These are phyloP conservation scores for Phytophthora cactorum DNA, from an alignment of 352 stramenopile species.

Conservation along the genomic window DNA sequence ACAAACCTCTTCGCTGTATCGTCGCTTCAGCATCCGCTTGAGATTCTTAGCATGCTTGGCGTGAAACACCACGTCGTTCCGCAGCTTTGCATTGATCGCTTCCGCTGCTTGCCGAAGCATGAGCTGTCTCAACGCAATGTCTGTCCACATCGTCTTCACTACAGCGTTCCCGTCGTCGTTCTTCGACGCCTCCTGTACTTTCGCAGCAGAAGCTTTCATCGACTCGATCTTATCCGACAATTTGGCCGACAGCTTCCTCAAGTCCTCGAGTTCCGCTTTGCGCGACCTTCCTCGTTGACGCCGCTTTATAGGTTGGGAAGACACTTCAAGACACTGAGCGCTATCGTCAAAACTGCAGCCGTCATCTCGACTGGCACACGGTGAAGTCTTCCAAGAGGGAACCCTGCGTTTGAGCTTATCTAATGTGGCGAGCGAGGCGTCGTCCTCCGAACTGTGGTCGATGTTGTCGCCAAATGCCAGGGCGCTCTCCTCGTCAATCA, in stretches of 20 bases:
- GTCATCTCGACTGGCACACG: neutral
- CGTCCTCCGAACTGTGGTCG: constrained; percentile 9
- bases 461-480: neutral
- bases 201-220: neutral
- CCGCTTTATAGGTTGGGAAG: constrained; percentile 1
- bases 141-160: constrained; percentile 16
- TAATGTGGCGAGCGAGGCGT: neutral
- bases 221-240: constrained; percentile 9
- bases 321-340: constrained; percentile 6
- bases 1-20: constrained; percentile 33
- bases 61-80: constrained; percentile 7
- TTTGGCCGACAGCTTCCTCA: neutral
- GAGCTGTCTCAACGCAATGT: constrained; percentile 12
- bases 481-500: constrained; percentile 9
- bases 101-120: constrained; percentile 8
- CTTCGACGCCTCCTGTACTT: neutral
- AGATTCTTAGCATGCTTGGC: constrained; percentile 18
- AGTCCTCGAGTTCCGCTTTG: constrained; percentile 25
- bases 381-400: neutral
- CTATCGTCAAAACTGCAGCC: neutral
- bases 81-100: constrained; percentile 7
- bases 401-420: neutral
- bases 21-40: constrained; percentile 28
- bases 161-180: neutral
- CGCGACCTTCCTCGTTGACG: constrained; percentile 8